phyloP scores from a whole-genome alignment of 352 stramenopile species.

The Phytophthora cryptogea region DNA sequence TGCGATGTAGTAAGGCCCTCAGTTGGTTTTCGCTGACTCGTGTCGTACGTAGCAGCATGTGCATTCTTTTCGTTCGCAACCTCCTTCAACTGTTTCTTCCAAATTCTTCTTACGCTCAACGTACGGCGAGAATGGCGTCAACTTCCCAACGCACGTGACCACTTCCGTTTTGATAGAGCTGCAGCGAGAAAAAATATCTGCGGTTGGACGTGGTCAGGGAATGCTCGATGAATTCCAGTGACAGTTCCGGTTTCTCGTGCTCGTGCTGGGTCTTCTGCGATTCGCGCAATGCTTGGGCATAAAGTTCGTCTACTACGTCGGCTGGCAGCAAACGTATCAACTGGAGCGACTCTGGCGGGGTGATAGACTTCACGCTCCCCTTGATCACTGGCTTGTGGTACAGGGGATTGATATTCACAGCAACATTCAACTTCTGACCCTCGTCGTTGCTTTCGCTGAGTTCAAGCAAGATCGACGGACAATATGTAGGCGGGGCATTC shows the following conservation, averaged over 20 bases:
- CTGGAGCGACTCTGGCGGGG: conserved; percentile 18
- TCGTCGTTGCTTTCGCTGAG: conserved; percentile 25
- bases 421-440: conserved; percentile 25
- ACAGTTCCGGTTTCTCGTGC: conserved; percentile 13
- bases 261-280: not conserved
- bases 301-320: conserved; percentile 28
- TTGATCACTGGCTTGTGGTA: conserved; percentile 29
- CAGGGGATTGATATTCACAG: conserved; percentile 26
- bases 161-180: conserved; percentile 28
- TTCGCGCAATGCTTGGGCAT: conserved; percentile 9
- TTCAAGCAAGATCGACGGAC: conserved; percentile 21
- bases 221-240: conserved; percentile 26
- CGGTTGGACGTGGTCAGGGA: conserved; percentile 17
- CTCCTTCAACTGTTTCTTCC: conserved; percentile 4
- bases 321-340: conserved; percentile 39
- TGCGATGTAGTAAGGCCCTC: conserved; percentile 4
- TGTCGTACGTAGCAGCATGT: conserved; percentile 5
- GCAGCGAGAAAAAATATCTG: conserved; percentile 43
- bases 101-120: conserved; percentile 7
- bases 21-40: conserved; percentile 5
- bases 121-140: conserved; percentile 34
- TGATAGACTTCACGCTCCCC: conserved; percentile 18
- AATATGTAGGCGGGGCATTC: conserved; percentile 1
- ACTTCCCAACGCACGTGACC: conserved; percentile 34
- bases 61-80: conserved; percentile 13